phyloP scores from a whole-genome alignment of 2,329 filamentous ascomycete genomes.

The Fusarium abutilonis region DNA sequence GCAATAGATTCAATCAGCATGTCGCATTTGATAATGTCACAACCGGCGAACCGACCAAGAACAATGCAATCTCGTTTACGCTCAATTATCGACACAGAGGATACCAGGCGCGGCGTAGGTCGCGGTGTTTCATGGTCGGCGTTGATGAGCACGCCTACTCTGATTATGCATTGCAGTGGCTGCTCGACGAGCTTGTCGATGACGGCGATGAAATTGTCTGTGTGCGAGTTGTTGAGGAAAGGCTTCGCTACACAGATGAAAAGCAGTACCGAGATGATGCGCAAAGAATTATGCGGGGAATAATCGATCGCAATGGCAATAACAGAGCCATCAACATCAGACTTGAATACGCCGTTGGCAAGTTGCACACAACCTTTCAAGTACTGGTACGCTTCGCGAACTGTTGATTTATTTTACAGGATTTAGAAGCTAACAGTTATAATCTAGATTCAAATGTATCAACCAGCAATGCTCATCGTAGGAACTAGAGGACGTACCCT shows the following conservation, averaged over 20 bases:
- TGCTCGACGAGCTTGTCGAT: conserved; percentile 90
- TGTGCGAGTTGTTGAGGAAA: conserved; percentile 86
- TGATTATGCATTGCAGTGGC: conserved; percentile 90
- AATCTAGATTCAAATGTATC: conserved; percentile 84
- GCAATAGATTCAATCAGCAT: conserved; percentile 66
- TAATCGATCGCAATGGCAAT: conserved; percentile 79
- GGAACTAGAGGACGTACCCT: conserved; percentile 87
- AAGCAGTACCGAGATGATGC: conserved; percentile 81
- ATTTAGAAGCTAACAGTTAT: conserved; percentile 12
- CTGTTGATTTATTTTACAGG: background rate
- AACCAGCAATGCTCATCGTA: conserved; percentile 90
- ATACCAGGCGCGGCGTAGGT: conserved; percentile 81
- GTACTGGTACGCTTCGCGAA: conserved; percentile 71
- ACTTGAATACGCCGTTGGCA: conserved; percentile 87
- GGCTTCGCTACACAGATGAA: conserved; percentile 71
- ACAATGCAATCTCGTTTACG: conserved; percentile 75
- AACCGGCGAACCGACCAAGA: conserved; percentile 66
- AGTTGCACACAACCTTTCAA: conserved; percentile 89
- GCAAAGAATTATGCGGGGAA: conserved; percentile 75
- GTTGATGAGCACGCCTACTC: conserved; percentile 93
- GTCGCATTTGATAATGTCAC: conserved; percentile 70
- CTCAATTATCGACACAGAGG: conserved; percentile 87
- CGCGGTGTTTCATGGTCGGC: conserved; percentile 88
- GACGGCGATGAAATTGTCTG: conserved; percentile 95
- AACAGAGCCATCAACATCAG: conserved; percentile 87